Percentiles rank a stretch among this genome's conserved stretches.
phyloP scores from a whole-genome alignment of 2,329 filamentous ascomycete genomes.

The Fusarium pilosicola region DNA sequence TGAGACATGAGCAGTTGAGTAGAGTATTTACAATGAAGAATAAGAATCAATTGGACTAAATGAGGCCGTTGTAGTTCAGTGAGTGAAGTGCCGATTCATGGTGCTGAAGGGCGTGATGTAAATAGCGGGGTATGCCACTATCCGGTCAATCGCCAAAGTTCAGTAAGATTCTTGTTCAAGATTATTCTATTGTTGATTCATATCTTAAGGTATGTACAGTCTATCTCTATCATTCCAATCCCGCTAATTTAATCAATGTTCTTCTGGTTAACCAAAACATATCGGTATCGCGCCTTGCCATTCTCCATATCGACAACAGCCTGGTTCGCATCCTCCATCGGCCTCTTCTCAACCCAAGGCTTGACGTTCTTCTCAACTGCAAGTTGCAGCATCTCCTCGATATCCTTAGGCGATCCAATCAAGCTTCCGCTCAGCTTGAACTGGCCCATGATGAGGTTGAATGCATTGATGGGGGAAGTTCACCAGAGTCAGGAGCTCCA shows the following conservation, averaged over 20 bases:
- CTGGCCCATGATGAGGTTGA: constrained; percentile 33
- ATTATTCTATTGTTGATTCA: constrained; percentile 18
- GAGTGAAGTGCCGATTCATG: neutral
- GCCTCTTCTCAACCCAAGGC: constrained; percentile 65
- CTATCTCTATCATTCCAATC: constrained; percentile 1
- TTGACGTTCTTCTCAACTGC: constrained; percentile 66
- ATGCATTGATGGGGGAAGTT: constrained; percentile 41
- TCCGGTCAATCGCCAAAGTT: neutral
- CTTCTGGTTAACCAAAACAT: constrained; percentile 57
- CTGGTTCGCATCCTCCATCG: constrained; percentile 65
- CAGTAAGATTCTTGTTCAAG: neutral
- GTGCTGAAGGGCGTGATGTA: constrained; percentile 25
- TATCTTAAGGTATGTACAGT: neutral
- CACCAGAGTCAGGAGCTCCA: constrained; percentile 49
- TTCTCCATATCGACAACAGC: constrained; percentile 64
- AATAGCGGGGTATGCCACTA: constrained; percentile 37
- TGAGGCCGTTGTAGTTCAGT: neutral
- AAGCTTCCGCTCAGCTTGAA: constrained; percentile 57
- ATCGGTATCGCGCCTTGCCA: constrained; percentile 61
- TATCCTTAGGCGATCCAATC: constrained; percentile 63
- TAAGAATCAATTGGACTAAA: fast-evolving
- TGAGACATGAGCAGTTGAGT: neutral
- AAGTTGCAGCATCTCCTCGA: constrained; percentile 68
- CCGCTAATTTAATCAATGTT: constrained; percentile 21
- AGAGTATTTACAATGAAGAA: neutral